These are phyloP conservation scores for Bonia amplexicaulis DNA, from an alignment of 176 grass and related monocot genomes.

Conservation along the genomic window DNA sequence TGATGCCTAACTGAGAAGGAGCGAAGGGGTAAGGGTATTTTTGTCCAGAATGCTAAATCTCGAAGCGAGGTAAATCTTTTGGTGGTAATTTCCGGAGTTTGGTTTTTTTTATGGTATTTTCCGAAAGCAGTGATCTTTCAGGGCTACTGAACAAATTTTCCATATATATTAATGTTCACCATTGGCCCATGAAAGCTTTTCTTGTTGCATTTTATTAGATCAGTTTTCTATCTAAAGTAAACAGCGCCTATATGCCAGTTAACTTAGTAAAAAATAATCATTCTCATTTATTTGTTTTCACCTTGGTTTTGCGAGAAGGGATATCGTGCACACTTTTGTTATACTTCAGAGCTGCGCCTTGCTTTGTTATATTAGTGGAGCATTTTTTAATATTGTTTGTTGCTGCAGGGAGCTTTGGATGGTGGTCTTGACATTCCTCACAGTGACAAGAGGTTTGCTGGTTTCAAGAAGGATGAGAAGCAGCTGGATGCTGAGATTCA, in stretches of 20 bases:
- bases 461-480: slow-evolving; percentile 74
- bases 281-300: background rate
- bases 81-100: too few relatives aligned
- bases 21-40: too few relatives aligned
- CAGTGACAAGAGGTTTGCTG: slow-evolving; percentile 86
- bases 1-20: too few relatives aligned
- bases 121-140: too few relatives aligned
- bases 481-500: slow-evolving; percentile 66
- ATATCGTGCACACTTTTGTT: background rate
- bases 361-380: background rate
- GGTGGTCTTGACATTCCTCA: slow-evolving; percentile 85
- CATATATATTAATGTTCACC: background rate
- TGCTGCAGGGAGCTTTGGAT: slow-evolving; percentile 64
- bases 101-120: too few relatives aligned
- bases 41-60: too few relatives aligned
- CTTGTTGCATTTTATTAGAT: background rate
- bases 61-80: too few relatives aligned
- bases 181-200: background rate
- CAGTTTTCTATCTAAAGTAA: background rate
- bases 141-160: too few relatives aligned
- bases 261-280: background rate
- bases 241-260: background rate
- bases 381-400: background rate
- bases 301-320: background rate
- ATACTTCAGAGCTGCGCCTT: background rate